Evolutionary conservation across 192 early-diverging fungal genomes (phyloP).

Genomic region (Rhizophagus clarus): DNA sequence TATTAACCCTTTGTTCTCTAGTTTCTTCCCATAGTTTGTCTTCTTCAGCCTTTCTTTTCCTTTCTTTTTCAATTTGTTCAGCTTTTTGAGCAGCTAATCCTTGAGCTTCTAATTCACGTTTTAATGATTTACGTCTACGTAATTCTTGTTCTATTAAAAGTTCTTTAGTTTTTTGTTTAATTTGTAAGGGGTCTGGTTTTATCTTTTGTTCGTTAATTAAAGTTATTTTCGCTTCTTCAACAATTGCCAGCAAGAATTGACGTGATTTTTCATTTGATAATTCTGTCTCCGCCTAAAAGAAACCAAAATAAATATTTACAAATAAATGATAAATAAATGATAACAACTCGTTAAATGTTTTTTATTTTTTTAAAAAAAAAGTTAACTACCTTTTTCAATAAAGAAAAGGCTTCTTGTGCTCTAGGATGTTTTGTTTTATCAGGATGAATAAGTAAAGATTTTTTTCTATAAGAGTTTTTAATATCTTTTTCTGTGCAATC

Average conservation of each 20-base stretch:
- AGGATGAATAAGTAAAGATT: slow-evolving; percentile 64
- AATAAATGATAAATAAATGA: neutral
- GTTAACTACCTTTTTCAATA: slow-evolving; percentile 49
- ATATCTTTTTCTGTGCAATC: slow-evolving; percentile 49
- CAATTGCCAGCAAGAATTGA: slow-evolving; percentile 49
- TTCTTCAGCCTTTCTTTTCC: slow-evolving; percentile 59
- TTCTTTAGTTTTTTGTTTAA: slow-evolving; percentile 55
- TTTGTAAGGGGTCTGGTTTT: slow-evolving; percentile 41
- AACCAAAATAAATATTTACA: neutral
- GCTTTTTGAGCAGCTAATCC: slow-evolving; percentile 50
- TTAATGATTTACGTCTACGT: slow-evolving; percentile 49
- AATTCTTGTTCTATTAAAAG: slow-evolving; percentile 57
- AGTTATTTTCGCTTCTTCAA: slow-evolving; percentile 59
- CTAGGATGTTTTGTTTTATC: slow-evolving; percentile 59
- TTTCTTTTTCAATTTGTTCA: slow-evolving; percentile 53
- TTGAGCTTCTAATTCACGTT: slow-evolving; percentile 62
- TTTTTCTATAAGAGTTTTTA: slow-evolving; percentile 60
- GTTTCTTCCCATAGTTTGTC: slow-evolving; percentile 61
- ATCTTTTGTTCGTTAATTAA: slow-evolving; percentile 45
- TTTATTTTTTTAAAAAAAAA: neutral
- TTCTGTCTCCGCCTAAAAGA: slow-evolving; percentile 52
- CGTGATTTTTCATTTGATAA: slow-evolving; percentile 50
- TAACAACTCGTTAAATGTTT: neutral
- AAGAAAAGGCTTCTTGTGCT: slow-evolving; percentile 57
- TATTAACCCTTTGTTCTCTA: slow-evolving; percentile 57